Evolutionary conservation across 2,329 filamentous ascomycete genomes (phyloP).

Genomic region (Sclerotinia sclerotiorum): DNA sequence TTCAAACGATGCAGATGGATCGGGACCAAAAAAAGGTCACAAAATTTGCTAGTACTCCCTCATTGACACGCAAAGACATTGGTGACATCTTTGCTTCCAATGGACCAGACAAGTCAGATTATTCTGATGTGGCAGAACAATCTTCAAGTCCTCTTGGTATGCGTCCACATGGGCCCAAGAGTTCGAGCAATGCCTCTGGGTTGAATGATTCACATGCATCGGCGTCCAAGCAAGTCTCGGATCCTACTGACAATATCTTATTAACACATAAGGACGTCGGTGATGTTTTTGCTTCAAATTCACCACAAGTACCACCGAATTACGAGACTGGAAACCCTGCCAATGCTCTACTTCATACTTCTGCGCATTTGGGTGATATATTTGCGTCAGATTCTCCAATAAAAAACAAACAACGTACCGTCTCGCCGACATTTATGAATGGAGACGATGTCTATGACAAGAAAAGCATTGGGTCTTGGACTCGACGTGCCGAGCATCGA

Average conservation of each 20-base stretch:
- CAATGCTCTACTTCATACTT: not conserved
- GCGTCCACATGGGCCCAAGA: not conserved
- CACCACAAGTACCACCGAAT: not conserved
- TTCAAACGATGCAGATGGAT: not conserved
- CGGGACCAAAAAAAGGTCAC: not conserved
- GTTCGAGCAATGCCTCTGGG: not conserved
- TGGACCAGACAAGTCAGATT: not conserved
- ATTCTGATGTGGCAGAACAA: not conserved
- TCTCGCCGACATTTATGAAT: conserved; percentile 3
- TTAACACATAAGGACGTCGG: not conserved
- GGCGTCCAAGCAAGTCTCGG: not conserved
- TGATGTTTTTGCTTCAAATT: not conserved
- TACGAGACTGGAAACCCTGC: not conserved
- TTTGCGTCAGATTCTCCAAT: conserved; percentile 8
- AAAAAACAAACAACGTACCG: not conserved
- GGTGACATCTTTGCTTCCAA: conserved; percentile 1
- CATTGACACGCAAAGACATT: conserved; percentile 1
- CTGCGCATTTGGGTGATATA: conserved; percentile 5
- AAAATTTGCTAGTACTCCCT: not conserved
- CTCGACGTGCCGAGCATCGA: not conserved
- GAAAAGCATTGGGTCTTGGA: conserved; percentile 9
- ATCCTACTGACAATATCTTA: not conserved
- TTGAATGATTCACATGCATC: not conserved
- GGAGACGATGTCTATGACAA: conserved; percentile 7
- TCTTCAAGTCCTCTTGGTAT: no score